Evolutionary conservation across 2,329 filamentous ascomycete species (phyloP).

Genomic region (Pestalotiopsis sp.): DNA sequence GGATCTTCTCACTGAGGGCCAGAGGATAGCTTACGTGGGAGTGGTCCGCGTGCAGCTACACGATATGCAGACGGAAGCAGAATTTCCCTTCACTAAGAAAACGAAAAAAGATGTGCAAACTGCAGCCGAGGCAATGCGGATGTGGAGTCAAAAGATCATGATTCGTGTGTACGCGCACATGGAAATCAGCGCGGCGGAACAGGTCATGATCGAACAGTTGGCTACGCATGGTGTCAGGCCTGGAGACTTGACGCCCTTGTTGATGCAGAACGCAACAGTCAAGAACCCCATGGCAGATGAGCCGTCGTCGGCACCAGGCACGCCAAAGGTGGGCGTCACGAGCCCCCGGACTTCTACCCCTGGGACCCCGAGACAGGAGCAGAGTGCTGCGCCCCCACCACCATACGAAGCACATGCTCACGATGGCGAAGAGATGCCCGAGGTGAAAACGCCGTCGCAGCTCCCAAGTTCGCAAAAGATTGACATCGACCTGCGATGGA

Average conservation of each 20-base stretch:
- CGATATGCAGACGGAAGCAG: slow-evolving; percentile 70
- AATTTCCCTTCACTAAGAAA: slow-evolving; percentile 62
- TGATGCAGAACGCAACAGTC: slow-evolving; percentile 91
- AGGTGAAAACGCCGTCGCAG: slow-evolving; percentile 80
- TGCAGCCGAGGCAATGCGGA: slow-evolving; percentile 76
- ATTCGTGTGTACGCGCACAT: slow-evolving; percentile 91
- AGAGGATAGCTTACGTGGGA: slow-evolving; percentile 94
- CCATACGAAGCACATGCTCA: slow-evolving; percentile 64
- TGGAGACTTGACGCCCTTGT: slow-evolving; percentile 75
- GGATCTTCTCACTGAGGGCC: slow-evolving; percentile 89
- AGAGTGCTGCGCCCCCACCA: slow-evolving; percentile 51
- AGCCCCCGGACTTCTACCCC: slow-evolving; percentile 29
- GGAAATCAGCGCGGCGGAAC: slow-evolving; percentile 89
- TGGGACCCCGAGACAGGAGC: slow-evolving; percentile 39
- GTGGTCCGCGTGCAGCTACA: slow-evolving; percentile 80
- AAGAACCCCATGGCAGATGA: slow-evolving; percentile 78
- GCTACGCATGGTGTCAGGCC: slow-evolving; percentile 88
- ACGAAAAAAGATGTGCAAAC: slow-evolving; percentile 72
- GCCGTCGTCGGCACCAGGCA: slow-evolving; percentile 20
- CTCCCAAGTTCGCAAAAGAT: slow-evolving; percentile 80
- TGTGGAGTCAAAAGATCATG: slow-evolving; percentile 99
- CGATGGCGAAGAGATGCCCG: slow-evolving; percentile 69
- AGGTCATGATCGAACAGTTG: slow-evolving; percentile 98
- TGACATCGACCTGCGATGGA: slow-evolving; percentile 96
- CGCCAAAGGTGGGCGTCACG: slow-evolving; percentile 21